A percentile compares a stretch with the other conserved stretches of the same genome.
Evolutionary conservation across 495 filamentous ascomycete genomes (phyloP).

Genomic region (Penicillium odoratum): DNA sequence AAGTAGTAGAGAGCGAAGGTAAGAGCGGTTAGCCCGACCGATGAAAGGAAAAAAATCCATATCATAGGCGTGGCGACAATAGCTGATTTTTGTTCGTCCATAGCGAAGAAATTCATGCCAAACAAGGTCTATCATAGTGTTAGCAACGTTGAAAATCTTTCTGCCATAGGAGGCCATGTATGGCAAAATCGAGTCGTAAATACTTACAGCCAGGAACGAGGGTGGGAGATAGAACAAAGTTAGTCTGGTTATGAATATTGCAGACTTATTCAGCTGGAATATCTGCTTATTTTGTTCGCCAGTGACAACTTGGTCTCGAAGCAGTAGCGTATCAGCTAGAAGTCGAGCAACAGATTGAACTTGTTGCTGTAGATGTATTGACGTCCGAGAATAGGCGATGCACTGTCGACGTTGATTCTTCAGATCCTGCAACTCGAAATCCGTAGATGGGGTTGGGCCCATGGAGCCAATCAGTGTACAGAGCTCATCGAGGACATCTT

Average conservation of each 20-base stretch:
- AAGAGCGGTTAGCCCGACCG: slow-evolving; percentile 28
- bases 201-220: slow-evolving; percentile 46
- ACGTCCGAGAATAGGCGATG: slow-evolving; percentile 27
- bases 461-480: slow-evolving; percentile 4
- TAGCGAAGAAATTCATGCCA: slow-evolving; percentile 42
- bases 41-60: slow-evolving; percentile 37
- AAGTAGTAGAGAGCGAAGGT: slow-evolving; percentile 20
- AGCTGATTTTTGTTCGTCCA: slow-evolving; percentile 21
- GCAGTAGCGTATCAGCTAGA: slow-evolving; percentile 37
- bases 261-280: slow-evolving; percentile 39
- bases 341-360: slow-evolving; percentile 33
- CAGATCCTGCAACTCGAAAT: neutral
- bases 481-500: slow-evolving; percentile 29
- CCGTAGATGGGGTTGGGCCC: neutral
- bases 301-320: slow-evolving; percentile 38
- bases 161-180: no score
- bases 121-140: slow-evolving; percentile 29
- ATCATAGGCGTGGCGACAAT: slow-evolving; percentile 32
- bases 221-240: slow-evolving; percentile 46
- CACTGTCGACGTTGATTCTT: slow-evolving; percentile 10
- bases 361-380: slow-evolving; percentile 32
- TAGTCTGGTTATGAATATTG: slow-evolving; percentile 43
- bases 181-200: neutral
- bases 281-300: slow-evolving; percentile 39
- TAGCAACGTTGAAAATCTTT: no score